phyloP scores from a whole-genome alignment of 148 eudicot genomes.

The Rheum nobile region DNA sequence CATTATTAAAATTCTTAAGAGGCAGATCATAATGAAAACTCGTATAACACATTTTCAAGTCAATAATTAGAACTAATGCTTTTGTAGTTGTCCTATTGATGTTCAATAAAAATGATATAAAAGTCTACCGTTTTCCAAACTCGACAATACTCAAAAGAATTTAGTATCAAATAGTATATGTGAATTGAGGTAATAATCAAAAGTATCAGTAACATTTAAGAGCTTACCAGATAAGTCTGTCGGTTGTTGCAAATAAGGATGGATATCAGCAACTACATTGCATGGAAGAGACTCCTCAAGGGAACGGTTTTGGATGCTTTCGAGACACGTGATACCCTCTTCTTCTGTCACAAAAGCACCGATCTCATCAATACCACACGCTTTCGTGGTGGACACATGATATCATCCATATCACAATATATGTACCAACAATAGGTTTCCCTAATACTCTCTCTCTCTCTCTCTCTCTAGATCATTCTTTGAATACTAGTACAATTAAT shows the following conservation, averaged over 20 bases:
- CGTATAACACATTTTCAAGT: not conserved
- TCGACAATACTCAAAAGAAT: not conserved
- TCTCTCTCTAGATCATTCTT: not conserved
- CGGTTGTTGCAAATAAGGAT: slow-evolving; percentile 34
- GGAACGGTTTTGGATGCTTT: slow-evolving; percentile 12
- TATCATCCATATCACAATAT: not conserved
- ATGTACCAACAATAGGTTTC: not conserved
- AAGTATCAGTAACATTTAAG: no score
- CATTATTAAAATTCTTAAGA: not conserved
- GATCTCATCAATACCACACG: slow-evolving; percentile 12
- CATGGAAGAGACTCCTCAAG: slow-evolving; percentile 16
- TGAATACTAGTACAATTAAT: not conserved
- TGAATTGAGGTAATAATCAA: not conserved
- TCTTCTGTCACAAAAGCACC: slow-evolving; percentile 29
- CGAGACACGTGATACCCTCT: slow-evolving; percentile 14
- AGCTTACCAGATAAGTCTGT: slow-evolving; percentile 45
- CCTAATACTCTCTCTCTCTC: not conserved
- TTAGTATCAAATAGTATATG: not conserved
- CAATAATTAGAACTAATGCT: no score
- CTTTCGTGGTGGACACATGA: not conserved
- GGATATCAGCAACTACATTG: slow-evolving; percentile 23
- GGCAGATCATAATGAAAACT: not conserved
- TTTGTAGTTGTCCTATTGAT: not conserved
- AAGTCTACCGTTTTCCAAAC: not conserved
- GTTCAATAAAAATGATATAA: not conserved